Evolutionary conservation across 192 early-diverging fungal species (phyloP).

Genomic region (Linnemannia zychae): DNA sequence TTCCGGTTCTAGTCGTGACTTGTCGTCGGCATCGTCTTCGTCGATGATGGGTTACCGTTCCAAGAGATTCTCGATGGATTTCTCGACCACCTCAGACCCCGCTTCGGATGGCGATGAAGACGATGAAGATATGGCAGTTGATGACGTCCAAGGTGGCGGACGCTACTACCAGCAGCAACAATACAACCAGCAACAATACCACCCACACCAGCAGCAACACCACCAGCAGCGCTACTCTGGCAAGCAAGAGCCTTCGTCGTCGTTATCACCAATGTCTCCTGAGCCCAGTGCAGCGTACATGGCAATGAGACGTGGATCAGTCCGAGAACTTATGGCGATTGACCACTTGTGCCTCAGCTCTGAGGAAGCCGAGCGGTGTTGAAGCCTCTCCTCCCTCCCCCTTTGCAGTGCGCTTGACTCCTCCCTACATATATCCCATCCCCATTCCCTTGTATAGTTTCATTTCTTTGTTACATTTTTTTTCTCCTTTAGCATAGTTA

Average conservation of each 20-base stretch:
- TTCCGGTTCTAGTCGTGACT: neutral
- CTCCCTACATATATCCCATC: neutral
- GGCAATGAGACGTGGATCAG: constrained; percentile 42
- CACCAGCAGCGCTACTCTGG: neutral
- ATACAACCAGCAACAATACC: neutral
- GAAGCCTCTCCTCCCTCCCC: neutral
- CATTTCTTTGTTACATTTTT: too few species aligned
- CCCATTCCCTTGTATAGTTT: neutral
- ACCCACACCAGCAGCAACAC: neutral
- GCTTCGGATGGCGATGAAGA: constrained; percentile 39
- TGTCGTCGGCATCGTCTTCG: constrained; percentile 1
- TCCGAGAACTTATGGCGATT: constrained; percentile 52
- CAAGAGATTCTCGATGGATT: constrained; percentile 46
- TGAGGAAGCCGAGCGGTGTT: constrained; percentile 44
- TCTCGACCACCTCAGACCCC: constrained; percentile 33
- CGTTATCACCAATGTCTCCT: neutral
- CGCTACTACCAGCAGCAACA: neutral
- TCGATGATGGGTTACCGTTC: constrained; percentile 8
- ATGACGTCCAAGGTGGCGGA: neutral
- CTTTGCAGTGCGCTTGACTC: neutral
- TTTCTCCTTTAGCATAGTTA: neutral
- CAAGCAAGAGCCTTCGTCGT: neutral
- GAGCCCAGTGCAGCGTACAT: constrained; percentile 33
- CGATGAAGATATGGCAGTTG: constrained; percentile 29
- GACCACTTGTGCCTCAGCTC: constrained; percentile 50